A percentile compares a stretch with the other conserved stretches of the same genome.
phyloP scores from a whole-genome alignment of 2,329 filamentous ascomycete genomes.

The Pseudocercospora musae region DNA sequence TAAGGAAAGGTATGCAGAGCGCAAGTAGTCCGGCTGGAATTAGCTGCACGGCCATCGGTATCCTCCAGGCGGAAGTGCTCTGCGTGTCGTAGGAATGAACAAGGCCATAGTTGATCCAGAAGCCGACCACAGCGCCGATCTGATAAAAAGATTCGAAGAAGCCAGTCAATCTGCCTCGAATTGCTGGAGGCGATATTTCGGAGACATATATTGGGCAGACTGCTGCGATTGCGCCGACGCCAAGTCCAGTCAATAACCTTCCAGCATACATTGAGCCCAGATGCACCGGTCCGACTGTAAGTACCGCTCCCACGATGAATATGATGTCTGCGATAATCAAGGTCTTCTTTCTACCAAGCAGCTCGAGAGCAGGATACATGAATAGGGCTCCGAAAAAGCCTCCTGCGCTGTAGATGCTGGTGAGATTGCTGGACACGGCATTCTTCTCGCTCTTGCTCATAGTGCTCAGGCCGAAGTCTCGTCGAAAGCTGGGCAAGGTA shows the following conservation, averaged over 20 bases:
- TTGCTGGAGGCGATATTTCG: conserved; percentile 34
- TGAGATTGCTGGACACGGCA: conserved; percentile 48
- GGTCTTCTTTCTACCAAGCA: conserved; percentile 51
- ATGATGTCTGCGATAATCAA: conserved; percentile 47
- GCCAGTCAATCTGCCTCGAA: conserved; percentile 36
- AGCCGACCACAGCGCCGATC: conserved; percentile 36
- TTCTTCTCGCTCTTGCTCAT: conserved; percentile 39
- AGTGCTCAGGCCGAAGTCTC: conserved; percentile 40
- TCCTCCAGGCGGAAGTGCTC: conserved; percentile 25
- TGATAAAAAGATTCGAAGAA: conserved; percentile 36
- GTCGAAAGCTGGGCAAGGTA: conserved; percentile 47
- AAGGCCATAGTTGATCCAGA: conserved; percentile 39
- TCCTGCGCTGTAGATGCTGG: conserved; percentile 47
- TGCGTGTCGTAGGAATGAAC: conserved; percentile 29
- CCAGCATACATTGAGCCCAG: conserved; percentile 46
- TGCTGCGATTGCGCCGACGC: conserved; percentile 34
- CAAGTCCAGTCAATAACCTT: conserved; percentile 35
- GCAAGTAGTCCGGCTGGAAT: conserved; percentile 34
- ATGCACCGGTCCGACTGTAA: conserved; percentile 44
- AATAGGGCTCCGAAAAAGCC: conserved; percentile 54
- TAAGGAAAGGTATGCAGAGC: conserved; percentile 30
- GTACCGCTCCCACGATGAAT: conserved; percentile 46
- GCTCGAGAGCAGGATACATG: conserved; percentile 46
- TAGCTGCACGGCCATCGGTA: conserved; percentile 36
- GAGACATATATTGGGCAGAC: conserved; percentile 38